Evolutionary conservation across 306 rosid species (phyloP).

Genomic region (Gastrolobium villosum): DNA sequence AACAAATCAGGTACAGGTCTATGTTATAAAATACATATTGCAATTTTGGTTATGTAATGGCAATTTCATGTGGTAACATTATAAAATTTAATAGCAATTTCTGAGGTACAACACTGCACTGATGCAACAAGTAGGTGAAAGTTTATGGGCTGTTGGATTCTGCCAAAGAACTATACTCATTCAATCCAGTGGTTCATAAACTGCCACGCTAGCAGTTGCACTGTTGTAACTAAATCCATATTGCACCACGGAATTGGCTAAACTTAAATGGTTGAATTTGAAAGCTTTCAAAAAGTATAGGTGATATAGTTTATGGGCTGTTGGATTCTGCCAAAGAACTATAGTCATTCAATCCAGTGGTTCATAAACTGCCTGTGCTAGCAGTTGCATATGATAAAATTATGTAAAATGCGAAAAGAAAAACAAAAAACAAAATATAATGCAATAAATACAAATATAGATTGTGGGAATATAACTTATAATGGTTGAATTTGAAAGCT

Average conservation of each 20-base stretch:
- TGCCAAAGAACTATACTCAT: not conserved
- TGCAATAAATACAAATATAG: no score
- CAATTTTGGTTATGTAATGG: slow-evolving; percentile 46
- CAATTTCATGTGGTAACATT: not conserved
- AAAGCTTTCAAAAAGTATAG: not conserved
- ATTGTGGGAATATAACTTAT: no score
- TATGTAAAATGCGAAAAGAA: no score
- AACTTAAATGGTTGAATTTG: slow-evolving; percentile 8
- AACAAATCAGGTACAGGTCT: slow-evolving; percentile 72
- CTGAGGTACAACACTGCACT: not conserved
- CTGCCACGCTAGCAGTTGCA: not conserved
- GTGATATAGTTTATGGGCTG: not conserved
- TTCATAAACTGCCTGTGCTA: not conserved
- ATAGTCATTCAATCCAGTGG: not conserved
- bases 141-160: not conserved
- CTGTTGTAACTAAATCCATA: not conserved
- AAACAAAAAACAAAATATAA: no score
- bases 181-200: not conserved
- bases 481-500: no score
- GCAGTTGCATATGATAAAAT: no score
- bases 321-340: not conserved
- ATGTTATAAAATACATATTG: slow-evolving; percentile 22
- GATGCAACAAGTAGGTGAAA: not conserved
- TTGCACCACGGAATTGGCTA: not conserved
- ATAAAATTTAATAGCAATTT: not conserved